phyloP scores from a whole-genome alignment of 2,329 filamentous ascomycete genomes.

The Aspergillus costaricaensis region DNA sequence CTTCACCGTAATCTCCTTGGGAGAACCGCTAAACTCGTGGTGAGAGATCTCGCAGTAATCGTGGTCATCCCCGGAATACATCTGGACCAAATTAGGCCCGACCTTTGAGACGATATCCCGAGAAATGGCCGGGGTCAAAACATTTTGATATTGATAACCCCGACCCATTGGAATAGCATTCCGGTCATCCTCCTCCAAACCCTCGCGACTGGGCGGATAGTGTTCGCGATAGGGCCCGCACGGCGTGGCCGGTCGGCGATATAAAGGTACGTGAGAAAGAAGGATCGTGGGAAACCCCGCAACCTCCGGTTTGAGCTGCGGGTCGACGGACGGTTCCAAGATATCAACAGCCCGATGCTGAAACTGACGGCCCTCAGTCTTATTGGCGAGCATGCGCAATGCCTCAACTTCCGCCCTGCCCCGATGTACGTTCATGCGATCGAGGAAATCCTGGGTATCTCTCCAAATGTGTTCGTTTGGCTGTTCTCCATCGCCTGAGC shows the following conservation, averaged over 20 bases:
- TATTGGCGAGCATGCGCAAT: conserved; percentile 64
- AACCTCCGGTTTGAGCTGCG: conserved; percentile 24
- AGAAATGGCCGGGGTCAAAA: conserved; percentile 76
- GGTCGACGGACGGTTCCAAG: conserved; percentile 43
- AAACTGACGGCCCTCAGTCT: conserved; percentile 58
- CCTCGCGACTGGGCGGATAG: conserved; percentile 70
- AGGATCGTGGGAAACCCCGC: conserved; percentile 80
- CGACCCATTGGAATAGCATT: conserved; percentile 75
- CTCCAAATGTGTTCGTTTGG: conserved; percentile 66
- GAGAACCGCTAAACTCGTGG: conserved; percentile 63
- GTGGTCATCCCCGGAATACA: conserved; percentile 96
- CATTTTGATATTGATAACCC: conserved; percentile 97
- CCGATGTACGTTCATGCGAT: conserved; percentile 65
- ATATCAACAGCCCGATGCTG: conserved; percentile 63
- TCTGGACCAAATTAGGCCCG: conserved; percentile 73
- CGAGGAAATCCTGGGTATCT: conserved; percentile 75
- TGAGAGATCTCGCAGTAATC: conserved; percentile 94
- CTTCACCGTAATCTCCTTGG: conserved; percentile 89
- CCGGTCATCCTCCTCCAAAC: conserved; percentile 61
- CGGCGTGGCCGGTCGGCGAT: conserved; percentile 76
- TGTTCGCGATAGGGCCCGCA: conserved; percentile 86
- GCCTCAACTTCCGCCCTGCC: conserved; percentile 69
- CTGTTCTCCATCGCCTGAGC: conserved; percentile 51
- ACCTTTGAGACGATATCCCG: conserved; percentile 73
- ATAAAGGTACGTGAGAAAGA: conserved; percentile 88